Percentiles rank a stretch among this genome's conserved stretches.
phyloP scores from a whole-genome alignment of 2,329 filamentous ascomycete genomes.

The Myriosclerotinia scirpicola region DNA sequence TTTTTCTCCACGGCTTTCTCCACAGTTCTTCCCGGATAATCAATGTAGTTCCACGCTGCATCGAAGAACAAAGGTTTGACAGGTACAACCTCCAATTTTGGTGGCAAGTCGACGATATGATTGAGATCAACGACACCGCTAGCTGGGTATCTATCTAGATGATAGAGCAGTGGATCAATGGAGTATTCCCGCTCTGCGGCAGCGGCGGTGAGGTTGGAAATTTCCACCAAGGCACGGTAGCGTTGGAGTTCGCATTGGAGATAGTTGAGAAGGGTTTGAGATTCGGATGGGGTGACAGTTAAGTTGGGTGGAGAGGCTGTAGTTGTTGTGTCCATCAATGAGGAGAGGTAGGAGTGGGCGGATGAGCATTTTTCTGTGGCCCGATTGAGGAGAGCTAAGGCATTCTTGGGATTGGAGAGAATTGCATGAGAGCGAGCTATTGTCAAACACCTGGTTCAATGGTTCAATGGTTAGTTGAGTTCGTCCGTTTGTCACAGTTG shows the following conservation, averaged over 20 bases:
- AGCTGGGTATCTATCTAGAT: slow-evolving; percentile 69
- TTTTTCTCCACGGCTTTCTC: slow-evolving; percentile 38
- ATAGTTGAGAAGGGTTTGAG: slow-evolving; percentile 58
- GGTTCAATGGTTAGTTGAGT: slow-evolving; percentile 21
- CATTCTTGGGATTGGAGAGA: slow-evolving; percentile 69
- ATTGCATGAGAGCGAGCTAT: slow-evolving; percentile 83
- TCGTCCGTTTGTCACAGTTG: neutral
- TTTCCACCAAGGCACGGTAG: slow-evolving; percentile 80
- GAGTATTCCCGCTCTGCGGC: no score
- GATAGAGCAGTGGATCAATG: no score
- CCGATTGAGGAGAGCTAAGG: slow-evolving; percentile 79
- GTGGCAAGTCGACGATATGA: slow-evolving; percentile 85
- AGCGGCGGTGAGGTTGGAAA: slow-evolving; percentile 61
- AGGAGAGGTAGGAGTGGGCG: slow-evolving; percentile 50
- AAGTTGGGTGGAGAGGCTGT: slow-evolving; percentile 61
- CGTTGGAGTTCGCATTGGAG: slow-evolving; percentile 74
- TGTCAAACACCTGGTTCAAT: slow-evolving; percentile 68
- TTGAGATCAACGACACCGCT: slow-evolving; percentile 66
- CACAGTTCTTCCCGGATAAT: slow-evolving; percentile 69
- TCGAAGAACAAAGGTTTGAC: slow-evolving; percentile 96
- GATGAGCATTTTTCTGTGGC: slow-evolving; percentile 62
- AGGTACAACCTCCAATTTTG: slow-evolving; percentile 76
- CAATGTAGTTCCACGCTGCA: slow-evolving; percentile 95
- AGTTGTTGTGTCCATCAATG: slow-evolving; percentile 42
- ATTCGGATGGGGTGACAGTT: slow-evolving; percentile 60